phyloP scores from a whole-genome alignment of 305 asterid species.

The Coffea humblotiana region DNA sequence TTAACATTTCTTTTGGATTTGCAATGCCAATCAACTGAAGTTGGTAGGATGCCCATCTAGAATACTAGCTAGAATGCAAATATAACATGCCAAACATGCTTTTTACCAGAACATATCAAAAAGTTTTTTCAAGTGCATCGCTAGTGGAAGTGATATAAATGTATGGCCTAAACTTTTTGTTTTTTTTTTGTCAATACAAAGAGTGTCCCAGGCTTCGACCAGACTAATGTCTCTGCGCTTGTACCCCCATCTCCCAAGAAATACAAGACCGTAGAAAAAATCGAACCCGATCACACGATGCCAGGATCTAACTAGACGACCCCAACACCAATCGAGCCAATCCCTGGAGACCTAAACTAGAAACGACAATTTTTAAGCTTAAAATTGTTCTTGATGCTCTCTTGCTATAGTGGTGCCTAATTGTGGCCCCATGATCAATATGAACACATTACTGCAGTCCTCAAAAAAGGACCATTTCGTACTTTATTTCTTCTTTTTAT shows the following conservation, averaged over 20 bases:
- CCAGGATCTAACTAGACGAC: no score
- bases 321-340: no score
- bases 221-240: no score
- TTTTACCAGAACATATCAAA: constrained; percentile 5
- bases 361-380: neutral
- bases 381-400: constrained; percentile 2
- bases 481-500: neutral
- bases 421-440: neutral
- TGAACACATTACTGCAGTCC: constrained; percentile 2
- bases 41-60: constrained; percentile 31
- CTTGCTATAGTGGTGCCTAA: neutral
- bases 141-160: neutral
- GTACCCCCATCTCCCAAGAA: no score
- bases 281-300: no score
- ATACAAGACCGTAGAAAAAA: no score
- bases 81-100: constrained; percentile 33
- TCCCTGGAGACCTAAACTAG: neutral
- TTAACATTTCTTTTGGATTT: neutral
- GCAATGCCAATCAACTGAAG: constrained; percentile 8
- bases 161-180: neutral
- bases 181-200: no score
- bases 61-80: constrained; percentile 14
- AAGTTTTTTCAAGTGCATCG: neutral
- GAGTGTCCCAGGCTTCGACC: no score
- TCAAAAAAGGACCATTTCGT: neutral